Evolutionary conservation across 768 basidiomycete genomes (phyloP).

Genomic region (Leccinum obscurum): DNA sequence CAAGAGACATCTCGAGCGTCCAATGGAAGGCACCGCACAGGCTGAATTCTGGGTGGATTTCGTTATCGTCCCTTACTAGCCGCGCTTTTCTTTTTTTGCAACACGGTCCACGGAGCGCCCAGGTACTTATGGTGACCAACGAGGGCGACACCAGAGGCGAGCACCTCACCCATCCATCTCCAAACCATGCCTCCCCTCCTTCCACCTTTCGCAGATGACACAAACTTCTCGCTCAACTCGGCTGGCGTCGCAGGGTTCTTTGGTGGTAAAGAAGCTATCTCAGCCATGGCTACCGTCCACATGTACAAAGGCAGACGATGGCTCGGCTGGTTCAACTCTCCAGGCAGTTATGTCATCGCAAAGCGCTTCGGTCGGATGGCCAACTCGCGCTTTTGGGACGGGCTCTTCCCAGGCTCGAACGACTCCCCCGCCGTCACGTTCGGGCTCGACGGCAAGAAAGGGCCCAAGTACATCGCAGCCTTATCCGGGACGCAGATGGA

Average conservation of each 20-base stretch:
- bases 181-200: slow-evolving; percentile 14
- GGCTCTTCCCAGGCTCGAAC: slow-evolving; percentile 32
- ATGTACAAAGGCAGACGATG: slow-evolving; percentile 31
- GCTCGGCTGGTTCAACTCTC: slow-evolving; percentile 39
- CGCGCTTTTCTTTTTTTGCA: too few species aligned
- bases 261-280: slow-evolving; percentile 37
- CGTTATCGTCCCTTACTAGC: background rate
- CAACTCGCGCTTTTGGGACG: slow-evolving; percentile 33
- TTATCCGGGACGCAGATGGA: slow-evolving; percentile 32
- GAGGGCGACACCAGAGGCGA: background rate
- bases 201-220: slow-evolving; percentile 5
- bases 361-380: slow-evolving; percentile 35
- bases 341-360: slow-evolving; percentile 34
- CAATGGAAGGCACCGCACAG: background rate
- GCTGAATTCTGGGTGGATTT: background rate
- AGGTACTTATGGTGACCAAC: background rate
- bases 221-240: slow-evolving; percentile 24
- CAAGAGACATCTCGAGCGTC: background rate
- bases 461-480: slow-evolving; percentile 30
- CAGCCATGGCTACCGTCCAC: slow-evolving; percentile 36
- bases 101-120: background rate
- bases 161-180: background rate
- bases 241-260: slow-evolving; percentile 37
- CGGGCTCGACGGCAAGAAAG: slow-evolving; percentile 29
- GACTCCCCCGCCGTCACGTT: slow-evolving; percentile 27